Evolutionary conservation across 164 flowering plant species (phyloP).

Genomic region (Aristolochia fimbriata): DNA sequence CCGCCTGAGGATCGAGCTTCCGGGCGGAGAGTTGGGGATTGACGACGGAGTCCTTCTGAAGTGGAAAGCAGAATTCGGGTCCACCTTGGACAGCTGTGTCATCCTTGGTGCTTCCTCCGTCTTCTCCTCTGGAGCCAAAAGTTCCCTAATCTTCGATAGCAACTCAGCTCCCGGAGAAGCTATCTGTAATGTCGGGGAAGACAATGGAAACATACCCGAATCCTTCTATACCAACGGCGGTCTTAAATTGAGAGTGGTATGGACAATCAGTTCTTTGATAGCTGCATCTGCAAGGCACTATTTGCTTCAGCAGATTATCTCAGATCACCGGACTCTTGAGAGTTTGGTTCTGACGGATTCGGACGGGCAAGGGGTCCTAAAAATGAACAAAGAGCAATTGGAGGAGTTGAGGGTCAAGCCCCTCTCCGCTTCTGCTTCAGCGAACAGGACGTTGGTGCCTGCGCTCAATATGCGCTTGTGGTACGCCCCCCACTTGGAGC

Average conservation of each 20-base stretch:
- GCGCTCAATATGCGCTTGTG: conserved; percentile 81
- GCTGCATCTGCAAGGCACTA: conserved; percentile 89
- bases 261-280: conserved; percentile 84
- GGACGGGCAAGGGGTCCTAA: conserved; percentile 82
- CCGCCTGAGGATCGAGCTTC: conserved; percentile 65
- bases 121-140: not conserved
- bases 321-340: conserved; percentile 68
- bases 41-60: conserved; percentile 80
- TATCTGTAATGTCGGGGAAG: conserved; percentile 21
- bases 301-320: conserved; percentile 71
- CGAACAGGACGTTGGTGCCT: conserved; percentile 81
- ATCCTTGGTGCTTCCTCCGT: conserved; percentile 80
- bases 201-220: conserved; percentile 86
- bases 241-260: conserved; percentile 70
- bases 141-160: not conserved
- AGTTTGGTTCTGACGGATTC: conserved; percentile 67
- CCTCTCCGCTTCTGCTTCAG: conserved; percentile 65
- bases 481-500: conserved; percentile 73
- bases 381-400: conserved; percentile 76
- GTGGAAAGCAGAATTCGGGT: conserved; percentile 91
- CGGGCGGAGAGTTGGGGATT: conserved; percentile 82
- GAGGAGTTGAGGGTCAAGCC: conserved; percentile 90
- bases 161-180: not conserved
- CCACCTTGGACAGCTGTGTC: conserved; percentile 75
- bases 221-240: conserved; percentile 92